Evolutionary conservation across 192 early-diverging fungal genomes (phyloP), one percentile per base, ranked within the genome.

Genomic region (Radiomyces spectabilis): DNA sequence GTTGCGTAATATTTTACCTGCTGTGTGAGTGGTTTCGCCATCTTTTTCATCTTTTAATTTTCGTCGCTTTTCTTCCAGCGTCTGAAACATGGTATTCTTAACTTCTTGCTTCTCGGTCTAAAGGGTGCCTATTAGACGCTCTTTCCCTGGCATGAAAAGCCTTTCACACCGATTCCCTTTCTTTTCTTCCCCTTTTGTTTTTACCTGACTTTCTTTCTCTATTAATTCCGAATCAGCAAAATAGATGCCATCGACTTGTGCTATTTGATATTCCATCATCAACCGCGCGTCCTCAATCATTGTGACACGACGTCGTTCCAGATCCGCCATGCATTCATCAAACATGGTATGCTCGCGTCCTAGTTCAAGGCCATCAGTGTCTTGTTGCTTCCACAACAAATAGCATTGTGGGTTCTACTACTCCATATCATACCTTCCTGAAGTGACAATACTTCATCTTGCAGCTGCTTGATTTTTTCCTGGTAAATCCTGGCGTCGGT

Each of bases 401-500:
- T 24, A 34, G 10, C 15, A 19, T 33, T 15, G 8, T 4, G 30
- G 5, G 2, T 31, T 26, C 4, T n/a, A 10, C 24, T 13, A 4
- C 7, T 52, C 5, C 16, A 25, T 53, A 25, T 8, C 40, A 32
- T 30, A 42, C 53, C 53, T 38, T 40, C 22, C 0, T 57, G 19
- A 2, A 40, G 10, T 31, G 25, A 15, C 9, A 18, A 19, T 37
- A 57, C 26, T 39, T 57, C 55, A n/a, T 57, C 30, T 8, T 48
- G 44, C 25, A 48, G 18, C 15, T 39, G 33, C 24, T 37, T 32
- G 25, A 57, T 16, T 30, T 48, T 48, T 37, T 57, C 55, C 8
- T 47, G 44, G 31, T 57, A 57, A 38, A 57, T 26, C 10, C 55
- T 57, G 22, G n/a, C n/a, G n/a, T n/a, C n/a, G n/a, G n/a, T n/a